Evolutionary conservation across 2,329 filamentous ascomycete genomes (phyloP).

Genomic region (Epichloe brachyelytri): DNA sequence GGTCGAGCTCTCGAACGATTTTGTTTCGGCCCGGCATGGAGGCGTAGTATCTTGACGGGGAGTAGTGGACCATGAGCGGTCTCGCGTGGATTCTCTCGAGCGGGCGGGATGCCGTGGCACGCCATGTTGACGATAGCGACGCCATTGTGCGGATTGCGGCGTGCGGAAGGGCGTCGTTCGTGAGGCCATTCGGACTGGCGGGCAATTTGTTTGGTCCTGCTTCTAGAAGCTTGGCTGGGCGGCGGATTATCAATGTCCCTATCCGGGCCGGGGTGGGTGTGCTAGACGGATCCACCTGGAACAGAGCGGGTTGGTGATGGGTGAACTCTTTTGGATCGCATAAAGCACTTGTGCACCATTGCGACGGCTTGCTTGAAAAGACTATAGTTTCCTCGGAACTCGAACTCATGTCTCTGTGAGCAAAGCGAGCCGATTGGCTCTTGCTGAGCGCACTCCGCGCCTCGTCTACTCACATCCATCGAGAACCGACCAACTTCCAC

Average conservation of each 20-base stretch:
- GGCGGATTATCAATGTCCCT: too few relatives aligned
- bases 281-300: too few relatives aligned
- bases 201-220: too few relatives aligned
- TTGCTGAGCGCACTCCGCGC: neutral
- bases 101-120: constrained; percentile 8
- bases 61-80: constrained; percentile 12
- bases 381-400: too few relatives aligned
- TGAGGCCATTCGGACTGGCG: too few relatives aligned
- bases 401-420: constrained; percentile 2
- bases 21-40: constrained; percentile 13
- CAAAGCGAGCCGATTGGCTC: constrained; percentile 19
- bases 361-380: too few relatives aligned
- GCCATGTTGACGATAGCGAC: constrained; percentile 10
- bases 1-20: constrained; percentile 18
- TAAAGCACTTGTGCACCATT: too few relatives aligned
- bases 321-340: too few relatives aligned
- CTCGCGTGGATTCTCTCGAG: constrained; percentile 11
- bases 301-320: too few relatives aligned
- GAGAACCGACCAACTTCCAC: neutral
- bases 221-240: too few relatives aligned
- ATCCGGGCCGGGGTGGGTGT: too few relatives aligned
- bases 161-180: constrained; percentile 10
- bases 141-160: constrained; percentile 5
- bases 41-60: constrained; percentile 12
- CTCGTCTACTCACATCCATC: neutral